Evolutionary conservation across 306 rosid species (phyloP).

Genomic region (Citrullus amarus): DNA sequence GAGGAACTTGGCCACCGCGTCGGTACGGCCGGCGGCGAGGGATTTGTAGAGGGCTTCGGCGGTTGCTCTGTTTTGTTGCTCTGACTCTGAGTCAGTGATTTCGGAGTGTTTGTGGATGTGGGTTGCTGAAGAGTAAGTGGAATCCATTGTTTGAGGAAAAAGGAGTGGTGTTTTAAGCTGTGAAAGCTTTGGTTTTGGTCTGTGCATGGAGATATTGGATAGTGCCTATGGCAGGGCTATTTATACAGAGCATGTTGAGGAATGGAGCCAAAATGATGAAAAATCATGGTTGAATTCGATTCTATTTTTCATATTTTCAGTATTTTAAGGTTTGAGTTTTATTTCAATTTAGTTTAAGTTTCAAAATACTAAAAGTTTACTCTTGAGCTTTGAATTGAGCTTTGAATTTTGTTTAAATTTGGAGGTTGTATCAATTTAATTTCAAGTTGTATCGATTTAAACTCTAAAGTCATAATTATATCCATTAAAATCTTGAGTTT

Average conservation of each 20-base stretch:
- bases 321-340: too few species aligned
- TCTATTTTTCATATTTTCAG: too few species aligned
- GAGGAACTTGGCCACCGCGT: conserved; percentile 29
- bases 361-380: too few species aligned
- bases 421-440: too few species aligned
- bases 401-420: too few species aligned
- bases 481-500: too few species aligned
- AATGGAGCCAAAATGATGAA: not conserved
- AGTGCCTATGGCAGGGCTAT: not conserved
- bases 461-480: too few species aligned
- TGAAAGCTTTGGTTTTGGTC: not conserved
- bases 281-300: not conserved
- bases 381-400: too few species aligned
- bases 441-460: too few species aligned
- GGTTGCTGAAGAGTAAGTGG: not conserved
- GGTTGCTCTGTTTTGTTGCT: conserved; percentile 28
- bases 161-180: not conserved
- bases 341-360: too few species aligned
- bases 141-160: not conserved
- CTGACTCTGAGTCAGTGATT: not conserved
- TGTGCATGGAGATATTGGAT: not conserved
- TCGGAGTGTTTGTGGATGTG: not conserved
- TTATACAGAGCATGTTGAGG: not conserved
- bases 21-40: conserved; percentile 30
- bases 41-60: conserved; percentile 56